A percentile compares a stretch with the other conserved stretches of the same genome.
phyloP scores from a whole-genome alignment of 2,329 filamentous ascomycete genomes.

The Epicoccum sorghinum region DNA sequence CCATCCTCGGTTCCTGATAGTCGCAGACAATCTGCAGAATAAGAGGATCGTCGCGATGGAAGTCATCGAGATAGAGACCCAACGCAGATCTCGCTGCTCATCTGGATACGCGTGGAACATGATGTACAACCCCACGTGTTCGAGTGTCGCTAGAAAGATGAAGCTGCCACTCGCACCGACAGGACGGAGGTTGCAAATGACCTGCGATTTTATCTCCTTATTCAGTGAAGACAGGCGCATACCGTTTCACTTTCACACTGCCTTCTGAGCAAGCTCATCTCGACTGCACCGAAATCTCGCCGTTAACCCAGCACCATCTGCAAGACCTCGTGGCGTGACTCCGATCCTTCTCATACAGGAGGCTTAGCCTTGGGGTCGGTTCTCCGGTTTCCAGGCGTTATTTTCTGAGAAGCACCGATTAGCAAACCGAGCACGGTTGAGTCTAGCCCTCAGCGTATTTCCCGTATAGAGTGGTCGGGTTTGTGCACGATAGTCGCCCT shows the following conservation, averaged over 20 bases:
- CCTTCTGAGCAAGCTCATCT: background rate
- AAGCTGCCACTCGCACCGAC: background rate
- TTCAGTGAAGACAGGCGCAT: too few relatives aligned
- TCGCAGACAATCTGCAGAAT: slow-evolving; percentile 21
- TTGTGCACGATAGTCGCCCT: too few relatives aligned
- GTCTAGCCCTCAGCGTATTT: too few relatives aligned
- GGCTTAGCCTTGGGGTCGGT: background rate
- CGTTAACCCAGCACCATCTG: background rate
- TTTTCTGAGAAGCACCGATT: too few relatives aligned
- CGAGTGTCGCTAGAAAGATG: background rate
- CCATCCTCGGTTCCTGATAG: slow-evolving; percentile 32
- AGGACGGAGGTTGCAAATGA: too few relatives aligned
- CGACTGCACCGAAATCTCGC: background rate
- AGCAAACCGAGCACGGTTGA: too few relatives aligned
- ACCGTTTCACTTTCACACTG: too few relatives aligned
- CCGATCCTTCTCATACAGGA: background rate
- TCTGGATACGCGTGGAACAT: slow-evolving; percentile 31
- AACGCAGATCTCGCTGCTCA: slow-evolving; percentile 29
- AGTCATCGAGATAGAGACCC: slow-evolving; percentile 28
- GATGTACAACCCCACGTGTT: too few relatives aligned
- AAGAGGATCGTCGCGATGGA: slow-evolving; percentile 25
- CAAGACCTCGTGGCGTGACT: background rate
- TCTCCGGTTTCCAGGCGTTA: background rate
- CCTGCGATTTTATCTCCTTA: too few relatives aligned
- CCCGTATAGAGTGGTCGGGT: too few relatives aligned